Conservation (phyloP, 2,329 filamentous ascomycete genomes). For the Periconia digitata region DNA sequence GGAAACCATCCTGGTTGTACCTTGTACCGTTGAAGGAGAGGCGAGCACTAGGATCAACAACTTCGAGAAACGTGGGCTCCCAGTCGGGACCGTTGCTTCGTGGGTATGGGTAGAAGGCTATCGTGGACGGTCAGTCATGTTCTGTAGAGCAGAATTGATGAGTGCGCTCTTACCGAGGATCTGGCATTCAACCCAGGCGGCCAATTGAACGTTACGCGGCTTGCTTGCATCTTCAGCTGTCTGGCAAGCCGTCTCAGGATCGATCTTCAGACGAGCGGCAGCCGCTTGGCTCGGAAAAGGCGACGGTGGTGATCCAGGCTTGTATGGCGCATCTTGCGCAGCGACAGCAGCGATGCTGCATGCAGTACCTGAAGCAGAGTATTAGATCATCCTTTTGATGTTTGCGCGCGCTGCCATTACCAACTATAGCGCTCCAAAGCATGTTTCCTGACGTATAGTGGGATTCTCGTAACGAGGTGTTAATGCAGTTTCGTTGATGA, state of each 20-base stretch:
- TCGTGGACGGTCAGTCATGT: background rate
- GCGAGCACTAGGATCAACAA: conserved; percentile 2
- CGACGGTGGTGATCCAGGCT: conserved; percentile 1
- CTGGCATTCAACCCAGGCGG: conserved; percentile 7
- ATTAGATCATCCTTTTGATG: background rate
- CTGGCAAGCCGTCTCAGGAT: conserved; percentile 3
- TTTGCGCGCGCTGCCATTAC: background rate
- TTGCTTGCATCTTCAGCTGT: background rate
- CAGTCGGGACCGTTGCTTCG: conserved; percentile 3
- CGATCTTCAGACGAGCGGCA: conserved; percentile 5
- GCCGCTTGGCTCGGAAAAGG: conserved; percentile 3
- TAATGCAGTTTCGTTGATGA: no score
- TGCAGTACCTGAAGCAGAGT: background rate
- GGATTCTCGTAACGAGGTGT: no score
- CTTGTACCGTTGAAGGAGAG: conserved; percentile 7
- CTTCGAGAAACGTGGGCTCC: background rate
- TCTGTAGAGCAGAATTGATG: background rate
- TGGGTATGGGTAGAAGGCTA: conserved; percentile 10
- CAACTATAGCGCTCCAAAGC: background rate
- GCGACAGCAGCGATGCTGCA: conserved; percentile 1
- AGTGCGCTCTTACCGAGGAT: background rate
- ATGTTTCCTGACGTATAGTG: background rate
- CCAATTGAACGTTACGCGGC: conserved; percentile 3
- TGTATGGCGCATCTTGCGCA: conserved; percentile 2
- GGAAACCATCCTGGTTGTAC: conserved; percentile 4